phyloP scores from a whole-genome alignment of 202 grass and related monocot species.

The Schoenoplectus triqueter region DNA sequence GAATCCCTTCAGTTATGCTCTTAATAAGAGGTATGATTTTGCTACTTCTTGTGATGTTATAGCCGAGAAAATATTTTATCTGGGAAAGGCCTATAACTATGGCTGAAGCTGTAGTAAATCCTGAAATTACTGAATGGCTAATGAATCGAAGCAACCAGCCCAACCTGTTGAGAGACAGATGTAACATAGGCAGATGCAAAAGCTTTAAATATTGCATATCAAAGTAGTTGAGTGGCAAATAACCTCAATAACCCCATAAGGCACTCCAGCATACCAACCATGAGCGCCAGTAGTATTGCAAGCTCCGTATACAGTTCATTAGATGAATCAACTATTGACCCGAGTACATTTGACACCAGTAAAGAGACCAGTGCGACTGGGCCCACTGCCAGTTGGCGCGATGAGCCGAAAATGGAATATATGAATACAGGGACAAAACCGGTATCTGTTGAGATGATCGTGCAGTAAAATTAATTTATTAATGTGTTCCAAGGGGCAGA shows the following conservation, averaged over 20 bases:
- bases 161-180: constrained; percentile 55
- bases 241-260: constrained; percentile 93
- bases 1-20: constrained; percentile 81
- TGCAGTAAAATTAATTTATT: constrained; percentile 6
- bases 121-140: constrained; percentile 98
- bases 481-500: neutral
- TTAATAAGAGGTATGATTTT: constrained; percentile 87
- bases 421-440: constrained; percentile 80
- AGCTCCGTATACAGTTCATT: constrained; percentile 77
- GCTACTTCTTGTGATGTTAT: constrained; percentile 78
- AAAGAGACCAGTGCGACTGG: constrained; percentile 91
- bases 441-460: constrained; percentile 60
- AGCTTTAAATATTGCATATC: neutral
- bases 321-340: constrained; percentile 77
- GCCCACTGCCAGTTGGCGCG: constrained; percentile 80
- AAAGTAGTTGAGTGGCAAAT: constrained; percentile 30
- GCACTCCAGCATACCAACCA: constrained; percentile 92
- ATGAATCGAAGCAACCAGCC: constrained; percentile 96
- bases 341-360: constrained; percentile 89
- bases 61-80: constrained; percentile 95
- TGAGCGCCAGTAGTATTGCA: constrained; percentile 80
- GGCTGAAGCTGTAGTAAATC: constrained; percentile 94
- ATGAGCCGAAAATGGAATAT: constrained; percentile 87
- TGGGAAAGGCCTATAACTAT: constrained; percentile 94
- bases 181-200: constrained; percentile 20